A percentile compares a stretch with the other conserved stretches of the same genome.
phyloP scores from a whole-genome alignment of 345 rosid genomes.

The Citrus maxima region DNA sequence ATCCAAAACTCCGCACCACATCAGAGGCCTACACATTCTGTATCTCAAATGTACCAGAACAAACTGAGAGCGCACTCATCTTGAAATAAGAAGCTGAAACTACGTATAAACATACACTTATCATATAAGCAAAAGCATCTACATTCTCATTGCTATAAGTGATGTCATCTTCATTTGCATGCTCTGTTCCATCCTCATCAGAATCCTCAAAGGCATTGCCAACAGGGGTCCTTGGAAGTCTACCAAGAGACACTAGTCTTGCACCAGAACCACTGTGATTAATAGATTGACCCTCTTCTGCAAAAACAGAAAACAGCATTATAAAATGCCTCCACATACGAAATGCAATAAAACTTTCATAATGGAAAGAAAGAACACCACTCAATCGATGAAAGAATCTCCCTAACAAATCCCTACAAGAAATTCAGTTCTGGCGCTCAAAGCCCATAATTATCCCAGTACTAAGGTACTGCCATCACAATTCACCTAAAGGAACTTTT shows the following conservation, averaged over 20 bases:
- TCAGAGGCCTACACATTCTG: background rate
- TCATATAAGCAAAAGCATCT: slow-evolving; percentile 23
- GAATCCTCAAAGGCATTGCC: slow-evolving; percentile 40
- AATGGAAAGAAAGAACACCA: background rate
- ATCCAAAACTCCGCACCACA: background rate
- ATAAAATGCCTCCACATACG: background rate
- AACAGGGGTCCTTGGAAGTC: slow-evolving; percentile 42
- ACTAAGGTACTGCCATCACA: background rate
- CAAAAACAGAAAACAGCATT: background rate
- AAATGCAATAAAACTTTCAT: background rate
- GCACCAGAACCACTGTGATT: slow-evolving; percentile 32
- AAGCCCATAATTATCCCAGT: background rate
- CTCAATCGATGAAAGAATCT: background rate
- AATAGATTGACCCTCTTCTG: slow-evolving; percentile 33
- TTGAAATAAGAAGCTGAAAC: background rate
- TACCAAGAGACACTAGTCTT: slow-evolving; percentile 36
- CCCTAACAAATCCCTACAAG: background rate
- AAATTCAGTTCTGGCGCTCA: background rate
- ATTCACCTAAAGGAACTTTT: background rate
- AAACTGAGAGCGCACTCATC: background rate
- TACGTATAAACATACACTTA: slow-evolving; percentile 13
- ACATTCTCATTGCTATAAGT: slow-evolving; percentile 18
- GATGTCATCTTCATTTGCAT: slow-evolving; percentile 33
- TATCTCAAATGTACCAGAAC: background rate
- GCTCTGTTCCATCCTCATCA: slow-evolving; percentile 50